Conservation (phyloP, 345 rosid species). For the Citrus hindsii region DNA sequence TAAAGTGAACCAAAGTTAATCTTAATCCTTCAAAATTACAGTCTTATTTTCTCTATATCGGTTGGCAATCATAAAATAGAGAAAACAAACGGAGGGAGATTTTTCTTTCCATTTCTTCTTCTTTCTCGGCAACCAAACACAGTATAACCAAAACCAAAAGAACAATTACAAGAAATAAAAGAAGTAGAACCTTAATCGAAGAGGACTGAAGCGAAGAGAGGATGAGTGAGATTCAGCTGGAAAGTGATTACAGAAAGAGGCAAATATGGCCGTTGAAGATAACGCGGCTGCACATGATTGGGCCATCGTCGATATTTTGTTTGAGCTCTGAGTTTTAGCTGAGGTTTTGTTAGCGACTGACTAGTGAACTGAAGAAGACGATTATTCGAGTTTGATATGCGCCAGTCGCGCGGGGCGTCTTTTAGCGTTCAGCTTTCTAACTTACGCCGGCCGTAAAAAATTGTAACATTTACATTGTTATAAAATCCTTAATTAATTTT, state of each 20-base stretch:
- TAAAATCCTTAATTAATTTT: too few relatives aligned
- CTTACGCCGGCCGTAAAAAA: not conserved
- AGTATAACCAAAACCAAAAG: not conserved
- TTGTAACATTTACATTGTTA: too few relatives aligned
- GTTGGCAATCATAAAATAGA: not conserved
- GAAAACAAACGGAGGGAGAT: not conserved
- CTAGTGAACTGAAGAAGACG: not conserved
- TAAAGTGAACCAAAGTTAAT: not conserved
- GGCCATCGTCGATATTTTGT: not conserved
- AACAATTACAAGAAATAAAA: not conserved
- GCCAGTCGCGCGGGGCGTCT: not conserved
- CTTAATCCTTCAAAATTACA: not conserved
- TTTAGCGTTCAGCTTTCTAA: not conserved
- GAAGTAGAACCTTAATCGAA: not conserved
- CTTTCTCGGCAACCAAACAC: constrained; percentile 1
- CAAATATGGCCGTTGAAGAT: constrained; percentile 1
- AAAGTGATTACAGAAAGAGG: not conserved
- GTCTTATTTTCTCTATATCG: not conserved
- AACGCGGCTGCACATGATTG: constrained; percentile 14
- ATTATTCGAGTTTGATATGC: not conserved
- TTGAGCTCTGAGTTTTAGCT: not conserved
- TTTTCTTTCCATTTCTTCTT: not conserved
- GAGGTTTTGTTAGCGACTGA: not conserved
- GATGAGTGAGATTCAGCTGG: not conserved
- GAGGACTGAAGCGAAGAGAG: constrained; percentile 4